Percentiles rank a stretch among this genome's conserved stretches.
phyloP scores from a whole-genome alignment of 176 grass and related monocot genomes.

The Aechmea fasciata region DNA sequence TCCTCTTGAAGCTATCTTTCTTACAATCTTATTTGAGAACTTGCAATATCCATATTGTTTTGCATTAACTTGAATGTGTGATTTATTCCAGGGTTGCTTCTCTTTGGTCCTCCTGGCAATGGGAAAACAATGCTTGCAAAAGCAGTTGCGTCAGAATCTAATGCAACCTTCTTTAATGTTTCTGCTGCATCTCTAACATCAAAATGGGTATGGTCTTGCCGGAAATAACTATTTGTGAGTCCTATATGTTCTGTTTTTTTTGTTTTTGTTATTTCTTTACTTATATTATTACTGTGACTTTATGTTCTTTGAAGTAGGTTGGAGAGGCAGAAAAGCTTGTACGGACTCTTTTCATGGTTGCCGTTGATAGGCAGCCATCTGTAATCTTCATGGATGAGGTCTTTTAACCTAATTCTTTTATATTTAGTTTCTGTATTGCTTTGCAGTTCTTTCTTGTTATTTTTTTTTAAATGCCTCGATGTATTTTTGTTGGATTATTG shows the following conservation, averaged over 20 bases:
- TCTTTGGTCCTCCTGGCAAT: slow-evolving; percentile 88
- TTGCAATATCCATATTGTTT: not conserved
- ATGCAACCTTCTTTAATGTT: slow-evolving; percentile 97
- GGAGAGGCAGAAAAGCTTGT: slow-evolving; percentile 99
- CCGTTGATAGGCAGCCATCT: slow-evolving; percentile 72
- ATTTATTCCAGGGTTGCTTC: slow-evolving; percentile 48
- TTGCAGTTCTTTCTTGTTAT: not conserved
- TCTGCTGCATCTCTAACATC: slow-evolving; percentile 90
- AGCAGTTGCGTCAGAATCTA: slow-evolving; percentile 99
- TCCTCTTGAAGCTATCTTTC: slow-evolving; percentile 4
- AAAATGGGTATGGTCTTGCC: slow-evolving; percentile 63
- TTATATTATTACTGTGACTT: slow-evolving; percentile 6
- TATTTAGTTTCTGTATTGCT: not conserved
- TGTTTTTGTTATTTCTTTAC: not conserved
- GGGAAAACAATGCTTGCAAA: slow-evolving; percentile 99
- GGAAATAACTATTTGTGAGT: not conserved
- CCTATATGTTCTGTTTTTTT: not conserved
- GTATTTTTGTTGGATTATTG: no score
- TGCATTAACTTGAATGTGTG: slow-evolving; percentile 2
- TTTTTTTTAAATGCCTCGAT: no score
- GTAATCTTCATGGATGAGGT: slow-evolving; percentile 99
- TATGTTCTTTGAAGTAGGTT: slow-evolving; percentile 48
- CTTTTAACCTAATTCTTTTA: slow-evolving; percentile 3
- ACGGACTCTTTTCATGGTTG: slow-evolving; percentile 85
- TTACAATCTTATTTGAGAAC: not conserved